A percentile compares a stretch with the other conserved stretches of the same genome.
Conservation (phyloP, 371 early-diverging fungal species). For the Mortierella sp. region DNA sequence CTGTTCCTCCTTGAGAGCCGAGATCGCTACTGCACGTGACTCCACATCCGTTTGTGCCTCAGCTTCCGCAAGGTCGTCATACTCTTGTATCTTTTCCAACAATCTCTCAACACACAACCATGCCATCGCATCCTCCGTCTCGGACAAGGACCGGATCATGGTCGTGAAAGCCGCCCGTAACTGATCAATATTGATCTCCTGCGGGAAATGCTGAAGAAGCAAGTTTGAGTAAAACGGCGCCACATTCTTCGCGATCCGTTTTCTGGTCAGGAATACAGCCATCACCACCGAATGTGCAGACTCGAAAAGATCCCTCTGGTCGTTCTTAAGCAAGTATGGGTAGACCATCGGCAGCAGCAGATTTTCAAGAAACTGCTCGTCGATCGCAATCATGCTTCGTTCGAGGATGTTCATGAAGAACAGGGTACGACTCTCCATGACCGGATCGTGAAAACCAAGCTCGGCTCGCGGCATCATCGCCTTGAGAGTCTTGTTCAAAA, state of each 20-base stretch:
- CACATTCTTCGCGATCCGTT: conserved; percentile 59
- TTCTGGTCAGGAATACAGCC: conserved; percentile 64
- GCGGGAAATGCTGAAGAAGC: conserved; percentile 64
- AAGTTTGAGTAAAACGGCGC: conserved; percentile 56
- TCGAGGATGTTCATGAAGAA: conserved; percentile 68
- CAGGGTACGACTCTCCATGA: conserved; percentile 58
- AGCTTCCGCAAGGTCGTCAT: conserved; percentile 31
- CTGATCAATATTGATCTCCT: conserved; percentile 68
- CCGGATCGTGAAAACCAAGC: conserved; percentile 36
- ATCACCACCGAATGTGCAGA: conserved; percentile 71
- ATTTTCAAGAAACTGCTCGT: conserved; percentile 60
- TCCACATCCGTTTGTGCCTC: neutral
- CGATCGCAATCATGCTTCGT: conserved; percentile 60
- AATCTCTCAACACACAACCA: conserved; percentile 69
- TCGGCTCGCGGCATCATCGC: conserved; percentile 45
- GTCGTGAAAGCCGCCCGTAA: conserved; percentile 68
- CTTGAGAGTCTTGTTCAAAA: conserved; percentile 39
- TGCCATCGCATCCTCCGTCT: conserved; percentile 69
- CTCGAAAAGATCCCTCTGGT: conserved; percentile 67
- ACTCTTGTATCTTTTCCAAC: conserved; percentile 56
- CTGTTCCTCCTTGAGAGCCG: conserved; percentile 2
- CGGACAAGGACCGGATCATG: conserved; percentile 66
- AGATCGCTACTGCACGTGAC: neutral
- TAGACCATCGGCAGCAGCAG: conserved; percentile 68
- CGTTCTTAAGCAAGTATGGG: conserved; percentile 60